Evolutionary conservation across 768 basidiomycete species (phyloP).

Genomic region (Tylopilus intermedius): DNA sequence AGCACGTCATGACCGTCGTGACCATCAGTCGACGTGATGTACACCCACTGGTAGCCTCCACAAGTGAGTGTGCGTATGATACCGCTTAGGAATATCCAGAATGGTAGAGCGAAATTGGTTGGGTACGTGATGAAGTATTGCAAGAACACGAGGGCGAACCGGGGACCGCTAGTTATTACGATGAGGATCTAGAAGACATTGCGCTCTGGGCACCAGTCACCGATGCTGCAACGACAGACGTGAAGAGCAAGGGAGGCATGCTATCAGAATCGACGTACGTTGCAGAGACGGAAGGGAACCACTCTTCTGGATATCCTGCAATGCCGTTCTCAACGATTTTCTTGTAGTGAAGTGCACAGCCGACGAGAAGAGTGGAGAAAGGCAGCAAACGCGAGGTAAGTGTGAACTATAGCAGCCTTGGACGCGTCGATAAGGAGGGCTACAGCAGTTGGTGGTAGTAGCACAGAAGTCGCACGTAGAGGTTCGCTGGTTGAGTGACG

Average conservation of each 20-base stretch:
- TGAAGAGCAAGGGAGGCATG: conserved; percentile 3
- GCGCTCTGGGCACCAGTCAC: conserved; percentile 86
- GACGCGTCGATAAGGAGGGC: conserved; percentile 43
- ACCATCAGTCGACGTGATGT: conserved; percentile 78
- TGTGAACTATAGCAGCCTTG: conserved; percentile 59
- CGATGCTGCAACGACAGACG: conserved; percentile 51
- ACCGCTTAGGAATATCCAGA: conserved; percentile 55
- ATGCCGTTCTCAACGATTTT: conserved; percentile 84
- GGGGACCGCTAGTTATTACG: conserved; percentile 80
- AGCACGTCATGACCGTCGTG: conserved; percentile 81
- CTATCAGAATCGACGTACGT: conserved; percentile 44
- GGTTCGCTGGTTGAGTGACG: too few relatives aligned
- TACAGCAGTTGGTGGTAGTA: too few relatives aligned
- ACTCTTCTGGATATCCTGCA: conserved; percentile 80
- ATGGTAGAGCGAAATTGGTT: conserved; percentile 39
- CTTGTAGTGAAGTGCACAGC: conserved; percentile 67
- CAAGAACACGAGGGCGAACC: conserved; percentile 60
- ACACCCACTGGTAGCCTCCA: conserved; percentile 94
- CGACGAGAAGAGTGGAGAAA: conserved; percentile 65
- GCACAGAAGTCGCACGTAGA: too few relatives aligned
- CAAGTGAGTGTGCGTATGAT: conserved; percentile 73
- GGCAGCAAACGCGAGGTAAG: conserved; percentile 57
- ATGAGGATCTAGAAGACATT: conserved; percentile 85
- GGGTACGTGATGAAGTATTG: conserved; percentile 57
- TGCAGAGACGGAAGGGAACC: conserved; percentile 87